A percentile compares a stretch with the other conserved stretches of the same genome.
Evolutionary conservation across 2,329 filamentous ascomycete genomes (phyloP).

Genomic region (Thermoascus crustaceus): DNA sequence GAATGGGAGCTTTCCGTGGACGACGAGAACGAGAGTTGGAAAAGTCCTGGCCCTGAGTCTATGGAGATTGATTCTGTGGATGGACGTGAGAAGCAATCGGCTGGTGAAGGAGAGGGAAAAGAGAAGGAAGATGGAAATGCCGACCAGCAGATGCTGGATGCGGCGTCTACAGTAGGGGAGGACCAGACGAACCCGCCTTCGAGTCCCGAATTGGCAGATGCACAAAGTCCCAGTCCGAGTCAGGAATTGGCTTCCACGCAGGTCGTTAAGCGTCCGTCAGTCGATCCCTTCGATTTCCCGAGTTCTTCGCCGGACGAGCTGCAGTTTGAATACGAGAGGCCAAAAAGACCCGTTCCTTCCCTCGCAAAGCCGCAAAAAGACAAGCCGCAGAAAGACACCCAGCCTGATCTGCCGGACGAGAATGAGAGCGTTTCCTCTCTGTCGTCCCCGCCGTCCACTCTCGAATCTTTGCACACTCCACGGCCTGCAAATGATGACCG

Average conservation of each 20-base stretch:
- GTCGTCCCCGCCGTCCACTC: constrained; percentile 28
- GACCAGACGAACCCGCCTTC: neutral
- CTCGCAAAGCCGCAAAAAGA: constrained; percentile 7
- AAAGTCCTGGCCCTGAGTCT: no score
- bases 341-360: constrained; percentile 8
- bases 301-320: constrained; percentile 32
- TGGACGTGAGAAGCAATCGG: neutral
- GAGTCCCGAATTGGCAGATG: neutral
- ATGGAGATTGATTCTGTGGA: constrained; percentile 1
- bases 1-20: neutral
- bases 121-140: neutral
- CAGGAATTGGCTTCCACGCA: no score
- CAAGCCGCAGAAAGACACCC: no score
- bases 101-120: neutral
- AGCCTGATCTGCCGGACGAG: constrained; percentile 6
- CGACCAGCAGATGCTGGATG: neutral
- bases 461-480: constrained; percentile 13
- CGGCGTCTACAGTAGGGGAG: no score
- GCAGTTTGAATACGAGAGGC: constrained; percentile 19
- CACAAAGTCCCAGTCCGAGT: neutral
- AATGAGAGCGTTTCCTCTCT: constrained; percentile 24
- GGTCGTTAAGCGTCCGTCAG: neutral
- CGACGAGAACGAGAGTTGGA: constrained; percentile 1
- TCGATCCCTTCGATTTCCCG: constrained; percentile 3
- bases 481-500: neutral